These are phyloP conservation scores for Arthrobotrys sphaeroides DNA, from an alignment of 2,329 filamentous ascomycete species.

Conservation along the genomic window DNA sequence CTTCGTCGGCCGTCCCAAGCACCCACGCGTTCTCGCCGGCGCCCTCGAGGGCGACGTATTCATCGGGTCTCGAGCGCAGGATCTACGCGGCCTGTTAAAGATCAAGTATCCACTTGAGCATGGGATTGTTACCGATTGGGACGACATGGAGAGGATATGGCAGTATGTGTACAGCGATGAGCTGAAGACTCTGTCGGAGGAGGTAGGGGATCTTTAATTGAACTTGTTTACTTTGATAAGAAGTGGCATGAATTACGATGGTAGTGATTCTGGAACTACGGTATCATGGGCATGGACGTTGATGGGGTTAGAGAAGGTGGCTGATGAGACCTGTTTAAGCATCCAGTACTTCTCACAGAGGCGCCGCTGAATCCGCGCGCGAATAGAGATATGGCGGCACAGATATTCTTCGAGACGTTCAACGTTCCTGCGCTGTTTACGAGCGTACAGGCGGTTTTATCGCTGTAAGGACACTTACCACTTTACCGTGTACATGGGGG, in stretches of 20 bases:
- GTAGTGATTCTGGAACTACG: background rate
- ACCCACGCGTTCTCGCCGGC: slow-evolving; percentile 92
- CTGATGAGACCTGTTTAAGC: slow-evolving; percentile 65
- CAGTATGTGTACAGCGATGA: slow-evolving; percentile 96
- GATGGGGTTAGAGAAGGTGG: slow-evolving; percentile 23
- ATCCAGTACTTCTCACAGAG: slow-evolving; percentile 95
- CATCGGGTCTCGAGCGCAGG: slow-evolving; percentile 90
- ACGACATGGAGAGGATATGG: slow-evolving; percentile 99
- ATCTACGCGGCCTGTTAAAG: slow-evolving; percentile 90
- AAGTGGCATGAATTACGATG: background rate
- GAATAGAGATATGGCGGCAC: slow-evolving; percentile 94
- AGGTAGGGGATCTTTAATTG: slow-evolving; percentile 68
- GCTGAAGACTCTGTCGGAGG: slow-evolving; percentile 94
- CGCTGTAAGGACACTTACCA: slow-evolving; percentile 69
- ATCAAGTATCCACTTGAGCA: slow-evolving; percentile 96
- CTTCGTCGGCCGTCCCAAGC: slow-evolving; percentile 95
- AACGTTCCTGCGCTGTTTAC: slow-evolving; percentile 97
- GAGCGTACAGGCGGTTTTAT: slow-evolving; percentile 95
- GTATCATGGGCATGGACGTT: slow-evolving; percentile 18
- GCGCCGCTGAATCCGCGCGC: slow-evolving; percentile 92
- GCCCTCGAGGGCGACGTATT: slow-evolving; percentile 96
- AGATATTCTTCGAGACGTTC: slow-evolving; percentile 98
- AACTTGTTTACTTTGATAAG: background rate
- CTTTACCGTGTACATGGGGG: background rate
- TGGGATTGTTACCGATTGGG: slow-evolving; percentile 98